phyloP scores from a whole-genome alignment of 108 stramenopile genomes.

The Nannochloropsis oceanica region DNA sequence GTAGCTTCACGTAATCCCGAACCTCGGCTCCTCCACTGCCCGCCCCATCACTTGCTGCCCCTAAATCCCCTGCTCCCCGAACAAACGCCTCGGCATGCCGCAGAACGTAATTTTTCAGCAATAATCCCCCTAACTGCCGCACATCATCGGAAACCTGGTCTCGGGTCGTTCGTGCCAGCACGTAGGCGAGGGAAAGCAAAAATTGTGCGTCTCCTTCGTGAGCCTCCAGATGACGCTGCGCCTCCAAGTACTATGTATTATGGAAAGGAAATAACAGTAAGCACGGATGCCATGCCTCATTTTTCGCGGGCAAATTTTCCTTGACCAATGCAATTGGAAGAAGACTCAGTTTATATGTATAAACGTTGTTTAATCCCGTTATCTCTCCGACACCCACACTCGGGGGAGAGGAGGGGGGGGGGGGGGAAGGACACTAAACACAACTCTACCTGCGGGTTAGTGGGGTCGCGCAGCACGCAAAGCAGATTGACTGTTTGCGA shows the following conservation, averaged over 20 bases:
- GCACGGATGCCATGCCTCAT: no score
- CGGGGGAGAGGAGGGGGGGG: no score
- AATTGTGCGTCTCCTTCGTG: background rate
- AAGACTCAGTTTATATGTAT: no score
- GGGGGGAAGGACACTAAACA: no score
- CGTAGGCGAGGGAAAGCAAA: background rate
- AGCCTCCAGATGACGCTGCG: background rate
- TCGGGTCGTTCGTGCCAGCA: background rate
- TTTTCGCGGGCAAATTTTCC: no score
- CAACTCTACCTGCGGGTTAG: background rate
- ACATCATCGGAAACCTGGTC: constrained; percentile 47
- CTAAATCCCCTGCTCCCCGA: no score
- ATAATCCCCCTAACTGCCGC: constrained; percentile 71
- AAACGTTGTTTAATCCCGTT: no score
- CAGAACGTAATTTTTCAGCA: constrained; percentile 53
- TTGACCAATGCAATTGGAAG: no score
- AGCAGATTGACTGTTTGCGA: background rate
- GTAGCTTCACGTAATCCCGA: constrained; percentile 1
- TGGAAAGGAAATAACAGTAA: no score
- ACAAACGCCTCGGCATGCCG: background rate
- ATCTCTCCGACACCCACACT: no score
- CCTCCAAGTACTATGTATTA: background rate
- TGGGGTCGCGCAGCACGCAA: background rate
- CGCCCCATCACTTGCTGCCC: background rate
- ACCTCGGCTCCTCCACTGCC: background rate